Percentiles rank a stretch among this genome's conserved stretches.
Evolutionary conservation across 2,329 filamentous ascomycete species (phyloP).

Genomic region (Aspergillus fumigatiaffinis): DNA sequence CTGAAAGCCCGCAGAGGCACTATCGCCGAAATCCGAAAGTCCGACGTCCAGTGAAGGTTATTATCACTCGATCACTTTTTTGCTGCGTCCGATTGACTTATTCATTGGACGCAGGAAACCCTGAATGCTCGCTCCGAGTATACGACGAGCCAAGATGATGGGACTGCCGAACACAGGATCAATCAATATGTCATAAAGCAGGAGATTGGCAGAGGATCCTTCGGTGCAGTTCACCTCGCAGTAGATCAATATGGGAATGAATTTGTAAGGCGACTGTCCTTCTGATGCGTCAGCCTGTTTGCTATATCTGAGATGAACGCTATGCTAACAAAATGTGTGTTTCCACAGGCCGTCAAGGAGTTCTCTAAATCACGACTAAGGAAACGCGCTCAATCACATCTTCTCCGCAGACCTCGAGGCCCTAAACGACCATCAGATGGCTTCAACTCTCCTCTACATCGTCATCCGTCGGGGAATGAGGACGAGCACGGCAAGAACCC

Average conservation of each 20-base stretch:
- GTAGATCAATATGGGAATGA: constrained; percentile 86
- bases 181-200: constrained; percentile 94
- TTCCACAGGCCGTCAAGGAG: constrained; percentile 80
- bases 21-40: constrained; percentile 59
- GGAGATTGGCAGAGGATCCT: constrained; percentile 95
- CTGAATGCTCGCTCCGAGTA: constrained; percentile 86
- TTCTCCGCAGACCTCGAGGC: constrained; percentile 64
- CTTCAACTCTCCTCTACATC: constrained; percentile 62
- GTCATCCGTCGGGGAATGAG: constrained; percentile 50
- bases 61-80: background rate
- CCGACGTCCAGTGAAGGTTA: constrained; percentile 60
- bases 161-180: constrained; percentile 75
- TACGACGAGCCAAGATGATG: constrained; percentile 77
- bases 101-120: constrained; percentile 63
- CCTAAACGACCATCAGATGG: constrained; percentile 52
- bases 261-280: constrained; percentile 63
- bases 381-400: constrained; percentile 84
- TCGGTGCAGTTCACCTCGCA: constrained; percentile 87
- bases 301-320: constrained; percentile 8
- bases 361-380: constrained; percentile 91
- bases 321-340: constrained; percentile 7
- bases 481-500: constrained; percentile 62
- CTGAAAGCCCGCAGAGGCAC: constrained; percentile 62
- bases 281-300: background rate
- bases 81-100: background rate